Evolutionary conservation across 331 rosid genomes (phyloP).

Genomic region (Rhamnella rubrinervis): DNA sequence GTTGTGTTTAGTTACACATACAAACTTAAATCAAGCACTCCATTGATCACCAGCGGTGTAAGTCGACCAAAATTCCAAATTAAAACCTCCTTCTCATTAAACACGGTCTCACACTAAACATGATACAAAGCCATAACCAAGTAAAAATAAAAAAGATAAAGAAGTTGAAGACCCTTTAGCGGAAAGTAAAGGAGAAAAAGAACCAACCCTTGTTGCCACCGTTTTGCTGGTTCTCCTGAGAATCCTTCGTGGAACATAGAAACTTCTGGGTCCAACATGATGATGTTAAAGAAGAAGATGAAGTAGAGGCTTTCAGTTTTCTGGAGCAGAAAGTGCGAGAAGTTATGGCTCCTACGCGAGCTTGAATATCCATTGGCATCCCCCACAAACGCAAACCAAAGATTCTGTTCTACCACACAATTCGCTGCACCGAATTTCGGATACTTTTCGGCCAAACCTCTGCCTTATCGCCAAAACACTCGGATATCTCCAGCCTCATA

Average conservation of each 20-base stretch:
- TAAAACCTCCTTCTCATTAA: too few species aligned
- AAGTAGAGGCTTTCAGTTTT: slow-evolving; percentile 25
- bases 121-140: neutral
- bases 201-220: slow-evolving; percentile 23
- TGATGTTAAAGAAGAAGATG: slow-evolving; percentile 26
- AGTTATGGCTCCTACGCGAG: slow-evolving; percentile 39
- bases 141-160: neutral
- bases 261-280: slow-evolving; percentile 26
- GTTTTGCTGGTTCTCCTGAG: slow-evolving; percentile 38
- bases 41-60: too few species aligned
- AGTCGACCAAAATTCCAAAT: too few species aligned
- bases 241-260: slow-evolving; percentile 51
- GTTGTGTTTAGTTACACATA: too few species aligned
- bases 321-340: slow-evolving; percentile 38
- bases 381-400: neutral
- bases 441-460: neutral
- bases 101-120: neutral
- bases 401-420: slow-evolving; percentile 6
- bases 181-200: neutral
- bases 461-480: slow-evolving; percentile 7
- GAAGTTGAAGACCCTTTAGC: neutral
- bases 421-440: neutral
- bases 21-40: too few species aligned
- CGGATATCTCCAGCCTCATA: slow-evolving; percentile 13
- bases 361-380: slow-evolving; percentile 56